Conservation (phyloP, 1,284 basidiomycete species). For the Moesziomyces parantarcticus region DNA sequence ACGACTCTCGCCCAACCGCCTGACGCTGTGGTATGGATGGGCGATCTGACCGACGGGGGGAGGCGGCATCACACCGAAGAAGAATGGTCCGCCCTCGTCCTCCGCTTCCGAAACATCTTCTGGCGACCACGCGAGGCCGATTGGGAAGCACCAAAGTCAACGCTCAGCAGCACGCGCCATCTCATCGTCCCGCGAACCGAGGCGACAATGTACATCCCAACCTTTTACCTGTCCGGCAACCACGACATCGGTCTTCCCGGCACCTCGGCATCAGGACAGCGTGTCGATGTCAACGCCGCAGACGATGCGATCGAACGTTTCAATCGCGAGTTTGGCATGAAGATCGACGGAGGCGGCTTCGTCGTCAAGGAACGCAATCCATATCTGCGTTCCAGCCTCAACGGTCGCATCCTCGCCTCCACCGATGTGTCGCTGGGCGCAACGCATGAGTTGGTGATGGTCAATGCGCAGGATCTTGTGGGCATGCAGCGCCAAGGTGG, state of each 20-base stretch:
- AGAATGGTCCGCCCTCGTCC: constrained; percentile 29
- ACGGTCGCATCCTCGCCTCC: constrained; percentile 50
- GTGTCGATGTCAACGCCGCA: constrained; percentile 21
- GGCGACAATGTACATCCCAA: constrained; percentile 33
- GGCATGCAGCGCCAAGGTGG: constrained; percentile 51
- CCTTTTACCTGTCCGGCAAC: constrained; percentile 52
- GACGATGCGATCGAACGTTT: constrained; percentile 32
- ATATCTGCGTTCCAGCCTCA: constrained; percentile 22
- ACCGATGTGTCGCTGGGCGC: constrained; percentile 17
- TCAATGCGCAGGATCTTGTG: constrained; percentile 56
- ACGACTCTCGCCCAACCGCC: constrained; percentile 23
- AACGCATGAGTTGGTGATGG: constrained; percentile 56
- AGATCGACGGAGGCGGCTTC: constrained; percentile 29
- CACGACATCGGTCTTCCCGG: constrained; percentile 58
- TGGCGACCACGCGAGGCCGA: constrained; percentile 32
- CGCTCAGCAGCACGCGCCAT: constrained; percentile 21
- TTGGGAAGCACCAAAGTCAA: constrained; percentile 25
- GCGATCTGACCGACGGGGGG: constrained; percentile 52
- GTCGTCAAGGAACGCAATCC: constrained; percentile 29
- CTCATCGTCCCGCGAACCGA: constrained; percentile 22
- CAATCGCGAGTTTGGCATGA: constrained; percentile 26
- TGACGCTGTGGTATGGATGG: constrained; percentile 52
- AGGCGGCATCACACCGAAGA: constrained; percentile 20
- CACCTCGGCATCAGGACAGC: constrained; percentile 3
- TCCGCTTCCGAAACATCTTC: constrained; percentile 36